These are phyloP conservation scores for Trypanosoma melophagium DNA, from an alignment of 208 protist species.

Conservation along the genomic window DNA sequence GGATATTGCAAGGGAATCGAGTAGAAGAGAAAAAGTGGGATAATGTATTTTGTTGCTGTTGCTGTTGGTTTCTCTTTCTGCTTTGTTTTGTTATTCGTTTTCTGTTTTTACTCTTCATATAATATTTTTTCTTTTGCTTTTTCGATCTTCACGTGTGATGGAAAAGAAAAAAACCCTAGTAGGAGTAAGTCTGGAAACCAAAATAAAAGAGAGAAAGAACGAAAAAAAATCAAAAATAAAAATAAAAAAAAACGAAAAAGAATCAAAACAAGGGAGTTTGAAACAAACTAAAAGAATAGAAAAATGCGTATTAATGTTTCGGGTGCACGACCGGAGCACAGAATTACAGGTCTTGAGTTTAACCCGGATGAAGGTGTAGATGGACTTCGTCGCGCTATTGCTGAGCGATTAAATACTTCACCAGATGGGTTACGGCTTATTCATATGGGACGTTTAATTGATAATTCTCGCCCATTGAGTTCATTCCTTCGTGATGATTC, in stretches of 20 bases:
- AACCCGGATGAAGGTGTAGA: conserved; percentile 35
- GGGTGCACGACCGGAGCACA: conserved; percentile 36
- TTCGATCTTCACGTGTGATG: too few relatives aligned
- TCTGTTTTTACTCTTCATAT: too few relatives aligned
- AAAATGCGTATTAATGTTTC: conserved; percentile 48
- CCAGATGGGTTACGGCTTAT: conserved; percentile 32
- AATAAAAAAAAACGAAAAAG: not conserved
- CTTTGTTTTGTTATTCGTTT: too few relatives aligned
- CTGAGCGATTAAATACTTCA: conserved; percentile 30
- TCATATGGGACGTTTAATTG: conserved; percentile 29
- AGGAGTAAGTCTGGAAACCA: too few relatives aligned
- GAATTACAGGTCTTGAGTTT: conserved; percentile 52
- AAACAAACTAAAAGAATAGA: conserved; percentile 8
- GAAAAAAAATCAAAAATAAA: not conserved
- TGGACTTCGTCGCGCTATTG: conserved; percentile 38
- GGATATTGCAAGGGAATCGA: not conserved
- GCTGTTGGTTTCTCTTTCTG: too few relatives aligned
- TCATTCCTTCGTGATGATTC: conserved; percentile 30
- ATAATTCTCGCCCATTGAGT: conserved; percentile 23
- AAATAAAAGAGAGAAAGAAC: not conserved
- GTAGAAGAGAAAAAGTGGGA: conserved; percentile 1
- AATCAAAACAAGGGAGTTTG: conserved; percentile 27
- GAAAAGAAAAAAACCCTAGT: too few relatives aligned
- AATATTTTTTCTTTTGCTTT: too few relatives aligned
- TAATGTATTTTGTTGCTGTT: not conserved